Base-by-base conservation (phyloP, 345 rosid genomes). In the rapeseed (Brassica napus) region DNA sequence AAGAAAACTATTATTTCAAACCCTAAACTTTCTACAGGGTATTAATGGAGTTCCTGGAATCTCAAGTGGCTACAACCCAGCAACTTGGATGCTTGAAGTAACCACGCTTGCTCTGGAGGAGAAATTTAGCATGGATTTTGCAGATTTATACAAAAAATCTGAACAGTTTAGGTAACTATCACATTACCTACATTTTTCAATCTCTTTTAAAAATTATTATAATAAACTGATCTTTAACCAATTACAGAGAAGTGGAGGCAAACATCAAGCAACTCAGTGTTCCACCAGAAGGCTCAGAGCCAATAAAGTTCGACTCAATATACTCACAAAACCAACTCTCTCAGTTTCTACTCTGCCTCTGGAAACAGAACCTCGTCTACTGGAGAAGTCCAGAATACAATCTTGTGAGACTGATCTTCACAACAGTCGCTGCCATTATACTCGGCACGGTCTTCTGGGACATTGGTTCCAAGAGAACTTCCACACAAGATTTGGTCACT, bases 51-150 rank as follows among this genome's bases (percentile, higher is more conserved):
- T 94, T 18, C 79, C 93, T 61, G 85, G 80, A 23, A 89, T 92
- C 68, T 84, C 89, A 6, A 82, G 76, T 52, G 92, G 91, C 65
- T 88, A 91, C 81, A 94, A 92, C 74, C 95, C 97, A 75, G 98
- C 98, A 68, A 94, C 98, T 23, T 94, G 98, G 98, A 92, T 94
- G 98, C 95, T 94, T 73, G 97, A 92, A 83, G 91, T 88, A 74
- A 91, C 94, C 26, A 86, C 92, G 6, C 83, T 91, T 69, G 78
- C 79, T 55, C 79, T 88, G 76, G 98, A 94, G 82, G 87, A 86
- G 84, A 84, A 71, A 42, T 74, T 84, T 34, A 85, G 88, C 12
- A 70, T 81, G 71, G 98, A 94, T 68, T 94, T 94, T 71, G 88
- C 97, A 2, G 91, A 89, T n/a, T 12, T 89, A 64, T 94, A 92